These are phyloP conservation scores for Candida odintsovae DNA, from an alignment of 805 yeast genomes.

Conservation along the genomic window DNA sequence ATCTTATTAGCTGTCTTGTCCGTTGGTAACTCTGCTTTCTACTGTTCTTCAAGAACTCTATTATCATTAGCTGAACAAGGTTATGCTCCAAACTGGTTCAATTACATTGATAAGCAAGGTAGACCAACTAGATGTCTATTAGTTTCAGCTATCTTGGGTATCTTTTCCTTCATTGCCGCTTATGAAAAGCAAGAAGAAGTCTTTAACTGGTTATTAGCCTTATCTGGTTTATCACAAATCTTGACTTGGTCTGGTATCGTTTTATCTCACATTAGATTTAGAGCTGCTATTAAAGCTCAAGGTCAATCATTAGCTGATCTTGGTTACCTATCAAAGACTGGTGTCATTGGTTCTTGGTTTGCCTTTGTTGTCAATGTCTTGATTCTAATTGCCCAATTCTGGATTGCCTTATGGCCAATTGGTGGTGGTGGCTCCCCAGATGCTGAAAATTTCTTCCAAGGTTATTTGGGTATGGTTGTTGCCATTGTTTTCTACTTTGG, in stretches of 20 bases:
- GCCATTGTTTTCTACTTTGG: constrained; percentile 38
- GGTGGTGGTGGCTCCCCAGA: constrained; percentile 31
- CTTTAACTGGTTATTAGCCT: constrained; percentile 58
- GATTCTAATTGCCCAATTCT: constrained; percentile 52
- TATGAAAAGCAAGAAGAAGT: constrained; percentile 50
- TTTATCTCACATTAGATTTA: constrained; percentile 49
- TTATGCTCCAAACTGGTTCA: constrained; percentile 47
- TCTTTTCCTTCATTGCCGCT: constrained; percentile 62
- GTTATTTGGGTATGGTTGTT: constrained; percentile 43
- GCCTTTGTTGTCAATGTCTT: constrained; percentile 42
- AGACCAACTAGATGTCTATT: constrained; percentile 53
- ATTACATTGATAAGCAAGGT: constrained; percentile 49
- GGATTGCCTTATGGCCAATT: constrained; percentile 59
- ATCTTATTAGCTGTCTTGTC: constrained; percentile 57
- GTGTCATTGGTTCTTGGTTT: constrained; percentile 45
- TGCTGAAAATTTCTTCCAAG: constrained; percentile 41
- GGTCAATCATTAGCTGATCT: constrained; percentile 42
- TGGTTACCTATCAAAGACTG: constrained; percentile 46
- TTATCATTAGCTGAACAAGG: constrained; percentile 55
- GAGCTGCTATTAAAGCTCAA: constrained; percentile 51
- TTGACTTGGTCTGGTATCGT: constrained; percentile 60
- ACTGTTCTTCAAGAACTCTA: constrained; percentile 42
- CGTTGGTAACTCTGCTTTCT: constrained; percentile 54
- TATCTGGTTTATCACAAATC: constrained; percentile 55
- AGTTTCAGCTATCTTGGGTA: constrained; percentile 44